Evolutionary conservation across 2,329 filamentous ascomycete genomes (phyloP), one percentile per base, ranked within the genome.

Genomic region (Domatiomyces catenatus): DNA sequence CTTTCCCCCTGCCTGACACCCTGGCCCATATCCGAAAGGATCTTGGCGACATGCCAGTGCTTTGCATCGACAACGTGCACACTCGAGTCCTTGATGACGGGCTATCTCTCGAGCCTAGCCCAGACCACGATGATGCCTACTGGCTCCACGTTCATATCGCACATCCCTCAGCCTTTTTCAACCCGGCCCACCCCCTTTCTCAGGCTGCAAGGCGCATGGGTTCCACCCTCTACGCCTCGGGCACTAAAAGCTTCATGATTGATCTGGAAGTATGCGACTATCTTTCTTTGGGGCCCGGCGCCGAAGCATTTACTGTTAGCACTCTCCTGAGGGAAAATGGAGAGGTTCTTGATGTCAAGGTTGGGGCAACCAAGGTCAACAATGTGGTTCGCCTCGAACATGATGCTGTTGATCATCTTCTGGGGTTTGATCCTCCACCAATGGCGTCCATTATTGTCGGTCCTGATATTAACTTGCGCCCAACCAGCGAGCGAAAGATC

Each of bases 121-220:
- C 46, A 2, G 64, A 62, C 18, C 63, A 75, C 28, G 61, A 66
- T 7, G 72, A 65, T 5, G 65, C 65, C 1, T 73, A 71, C 55
- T 83, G 79, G 79, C 62, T 81, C 10, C 79, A 77, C 57, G 65
- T 80, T 5, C 79, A 83, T 61, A 69, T 82, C 47, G 78, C 79
- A 1, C 81, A 83, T 53, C 79, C 78, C 1, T 78, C 79, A 1
- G 78, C 79, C 3, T 81, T 79, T 59, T 71, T 82, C 54, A 59
- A 67, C 8, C 70, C 69, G 24, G 67, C 75, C 6, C 68, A 75
- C 51, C 62, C 69, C 1, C 62, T 80, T 28, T 70, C 75, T 17
- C 69, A 75, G 56, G 73, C 78, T 60, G 77, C 79, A 2, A 67
- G 69, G 6, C 70, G 74, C 45, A 72, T 77, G 59, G 69, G 71